These are phyloP conservation scores for Tilletia walkeri DNA, from an alignment of 1,284 basidiomycete species.

Conservation along the genomic window DNA sequence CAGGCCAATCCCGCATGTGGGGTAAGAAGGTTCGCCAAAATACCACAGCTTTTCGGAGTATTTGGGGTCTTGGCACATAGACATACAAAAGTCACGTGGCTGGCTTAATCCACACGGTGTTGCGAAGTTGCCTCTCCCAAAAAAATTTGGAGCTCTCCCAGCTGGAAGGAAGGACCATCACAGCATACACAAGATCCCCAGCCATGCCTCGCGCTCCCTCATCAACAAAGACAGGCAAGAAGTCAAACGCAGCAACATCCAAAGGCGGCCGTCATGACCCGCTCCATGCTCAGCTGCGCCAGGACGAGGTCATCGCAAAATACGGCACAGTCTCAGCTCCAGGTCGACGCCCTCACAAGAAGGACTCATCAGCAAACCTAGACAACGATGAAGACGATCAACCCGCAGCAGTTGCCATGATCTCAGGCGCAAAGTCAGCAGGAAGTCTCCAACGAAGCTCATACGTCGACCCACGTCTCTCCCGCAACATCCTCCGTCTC, in stretches of 20 bases:
- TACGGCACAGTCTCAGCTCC: slow-evolving; percentile 41
- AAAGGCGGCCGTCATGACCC: slow-evolving; percentile 33
- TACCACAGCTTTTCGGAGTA: too few species aligned
- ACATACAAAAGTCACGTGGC: too few species aligned
- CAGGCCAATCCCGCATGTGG: too few species aligned
- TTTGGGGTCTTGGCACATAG: too few species aligned
- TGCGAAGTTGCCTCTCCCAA: too few species aligned
- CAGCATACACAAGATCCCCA: too few species aligned
- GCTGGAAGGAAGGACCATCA: too few species aligned
- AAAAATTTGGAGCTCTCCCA: too few species aligned
- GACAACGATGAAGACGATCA: slow-evolving; percentile 29
- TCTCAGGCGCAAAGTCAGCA: slow-evolving; percentile 40
- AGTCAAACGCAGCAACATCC: slow-evolving; percentile 12
- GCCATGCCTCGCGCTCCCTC: slow-evolving; percentile 36
- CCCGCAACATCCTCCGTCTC: slow-evolving; percentile 84
- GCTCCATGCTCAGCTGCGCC: slow-evolving; percentile 36
- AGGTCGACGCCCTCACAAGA: slow-evolving; percentile 31
- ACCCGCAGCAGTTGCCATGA: slow-evolving; percentile 26
- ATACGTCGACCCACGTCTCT: slow-evolving; percentile 65
- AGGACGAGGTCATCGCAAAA: slow-evolving; percentile 37
- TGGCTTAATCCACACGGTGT: too few species aligned
- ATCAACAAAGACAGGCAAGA: slow-evolving; percentile 30
- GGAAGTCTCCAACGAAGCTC: slow-evolving; percentile 16
- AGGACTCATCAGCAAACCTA: slow-evolving; percentile 21
- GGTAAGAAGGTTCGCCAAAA: too few species aligned